A percentile compares a stretch with the other conserved stretches of the same genome.
Conservation (phyloP, 1,284 basidiomycete species). For the Schizophyllum commune region DNA sequence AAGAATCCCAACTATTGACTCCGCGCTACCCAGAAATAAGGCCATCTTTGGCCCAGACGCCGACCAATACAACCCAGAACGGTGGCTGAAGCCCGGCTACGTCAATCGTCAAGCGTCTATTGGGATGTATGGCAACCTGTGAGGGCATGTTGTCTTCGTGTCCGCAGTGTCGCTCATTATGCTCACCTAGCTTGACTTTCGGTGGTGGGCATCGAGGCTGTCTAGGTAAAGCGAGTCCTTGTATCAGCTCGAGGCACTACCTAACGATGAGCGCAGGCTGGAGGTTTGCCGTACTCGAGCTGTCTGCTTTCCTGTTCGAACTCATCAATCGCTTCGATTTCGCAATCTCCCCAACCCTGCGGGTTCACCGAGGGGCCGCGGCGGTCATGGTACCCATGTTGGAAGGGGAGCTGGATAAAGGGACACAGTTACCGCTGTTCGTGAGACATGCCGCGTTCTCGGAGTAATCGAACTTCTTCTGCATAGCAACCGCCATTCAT, state of each 20-base stretch:
- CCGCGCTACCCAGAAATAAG: not conserved
- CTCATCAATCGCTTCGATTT: slow-evolving; percentile 43
- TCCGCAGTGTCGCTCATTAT: not conserved
- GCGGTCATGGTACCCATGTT: slow-evolving; percentile 39
- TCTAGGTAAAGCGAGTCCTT: slow-evolving; percentile 39
- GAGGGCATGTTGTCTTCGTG: not conserved
- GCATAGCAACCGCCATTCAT: not conserved
- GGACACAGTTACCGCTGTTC: slow-evolving; percentile 39
- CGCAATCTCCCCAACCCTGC: slow-evolving; percentile 27
- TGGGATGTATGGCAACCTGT: not conserved
- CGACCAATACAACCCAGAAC: slow-evolving; percentile 5
- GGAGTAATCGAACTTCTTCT: not conserved
- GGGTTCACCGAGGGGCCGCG: slow-evolving; percentile 32
- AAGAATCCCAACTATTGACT: not conserved
- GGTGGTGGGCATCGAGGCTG: slow-evolving; percentile 33
- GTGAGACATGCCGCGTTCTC: not conserved
- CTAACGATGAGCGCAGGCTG: not conserved
- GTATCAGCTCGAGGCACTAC: slow-evolving; percentile 3
- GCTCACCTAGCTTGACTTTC: slow-evolving; percentile 32
- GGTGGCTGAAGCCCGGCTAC: not conserved
- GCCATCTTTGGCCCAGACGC: slow-evolving; percentile 5
- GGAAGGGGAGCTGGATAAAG: slow-evolving; percentile 35
- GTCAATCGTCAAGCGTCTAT: not conserved
- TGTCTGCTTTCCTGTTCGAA: slow-evolving; percentile 43
- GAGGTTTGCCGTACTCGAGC: slow-evolving; percentile 31